phyloP scores from a whole-genome alignment of 768 basidiomycete species.

The Agrocybe pediades region DNA sequence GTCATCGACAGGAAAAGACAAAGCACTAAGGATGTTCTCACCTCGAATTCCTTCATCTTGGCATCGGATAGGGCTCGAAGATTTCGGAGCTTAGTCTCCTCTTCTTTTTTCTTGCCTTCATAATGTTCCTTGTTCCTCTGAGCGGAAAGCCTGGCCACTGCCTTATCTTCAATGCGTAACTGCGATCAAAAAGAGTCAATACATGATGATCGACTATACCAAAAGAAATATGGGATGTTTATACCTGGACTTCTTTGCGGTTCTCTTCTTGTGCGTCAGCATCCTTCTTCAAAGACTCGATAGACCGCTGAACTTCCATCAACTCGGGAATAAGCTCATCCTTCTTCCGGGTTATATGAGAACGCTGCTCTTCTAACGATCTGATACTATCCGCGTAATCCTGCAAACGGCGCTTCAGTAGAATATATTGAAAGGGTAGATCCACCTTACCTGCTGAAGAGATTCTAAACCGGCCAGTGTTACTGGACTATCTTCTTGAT shows the following conservation, averaged over 20 bases:
- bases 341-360: background rate
- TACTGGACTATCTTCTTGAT: slow-evolving; percentile 4
- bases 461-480: slow-evolving; percentile 1
- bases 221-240: too few relatives aligned
- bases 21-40: too few relatives aligned
- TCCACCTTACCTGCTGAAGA: background rate
- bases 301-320: background rate
- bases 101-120: background rate
- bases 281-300: slow-evolving; percentile 1
- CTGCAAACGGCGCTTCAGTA: background rate
- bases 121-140: background rate
- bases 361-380: slow-evolving; percentile 1
- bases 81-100: background rate
- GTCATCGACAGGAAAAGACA: too few relatives aligned
- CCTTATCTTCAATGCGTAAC: background rate
- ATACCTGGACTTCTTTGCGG: background rate
- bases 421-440: background rate
- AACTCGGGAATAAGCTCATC: slow-evolving; percentile 1
- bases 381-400: background rate
- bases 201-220: too few relatives aligned
- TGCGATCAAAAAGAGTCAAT: too few relatives aligned
- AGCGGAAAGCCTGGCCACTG: background rate
- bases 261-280: slow-evolving; percentile 2
- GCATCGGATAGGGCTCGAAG: background rate
- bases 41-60: background rate